phyloP scores from a whole-genome alignment of 768 basidiomycete genomes.

The Hydnum rufescens region DNA sequence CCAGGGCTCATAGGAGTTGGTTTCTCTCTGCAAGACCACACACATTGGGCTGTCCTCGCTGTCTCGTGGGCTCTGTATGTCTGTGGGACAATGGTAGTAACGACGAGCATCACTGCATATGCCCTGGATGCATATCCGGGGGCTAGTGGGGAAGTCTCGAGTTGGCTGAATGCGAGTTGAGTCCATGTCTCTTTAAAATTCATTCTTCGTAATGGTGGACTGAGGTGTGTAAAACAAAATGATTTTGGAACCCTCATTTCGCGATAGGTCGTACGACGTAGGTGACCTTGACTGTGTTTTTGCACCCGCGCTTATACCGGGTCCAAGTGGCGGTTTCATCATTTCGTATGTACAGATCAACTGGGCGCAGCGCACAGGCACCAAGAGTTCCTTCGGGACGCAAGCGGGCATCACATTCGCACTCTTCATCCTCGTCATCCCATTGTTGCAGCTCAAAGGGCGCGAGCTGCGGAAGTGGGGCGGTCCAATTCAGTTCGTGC shows the following conservation, averaged over 20 bases:
- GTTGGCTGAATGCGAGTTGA: background rate
- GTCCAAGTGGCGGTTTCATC: background rate
- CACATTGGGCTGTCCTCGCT: background rate
- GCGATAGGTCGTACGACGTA: background rate
- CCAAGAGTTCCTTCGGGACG: background rate
- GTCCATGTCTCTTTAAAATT: no score
- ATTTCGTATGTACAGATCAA: background rate
- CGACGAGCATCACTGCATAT: background rate
- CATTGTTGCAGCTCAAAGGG: conserved; percentile 32
- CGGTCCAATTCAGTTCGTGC: background rate
- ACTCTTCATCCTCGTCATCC: conserved; percentile 32
- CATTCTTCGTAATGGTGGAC: no score
- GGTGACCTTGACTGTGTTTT: no score
- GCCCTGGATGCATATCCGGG: background rate
- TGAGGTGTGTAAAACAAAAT: no score
- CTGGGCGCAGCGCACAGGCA: background rate
- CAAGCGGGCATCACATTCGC: conserved; percentile 25
- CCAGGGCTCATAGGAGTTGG: background rate
- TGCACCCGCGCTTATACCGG: no score
- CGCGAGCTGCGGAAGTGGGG: conserved; percentile 13
- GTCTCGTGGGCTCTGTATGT: background rate
- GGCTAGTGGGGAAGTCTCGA: background rate
- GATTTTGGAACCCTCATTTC: background rate
- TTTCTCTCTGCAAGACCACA: background rate
- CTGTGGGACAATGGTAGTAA: background rate